A percentile compares a stretch with the other conserved stretches of the same genome.
Conservation (phyloP, 2,329 filamentous ascomycete species). For the Cladosporium sp. region DNA sequence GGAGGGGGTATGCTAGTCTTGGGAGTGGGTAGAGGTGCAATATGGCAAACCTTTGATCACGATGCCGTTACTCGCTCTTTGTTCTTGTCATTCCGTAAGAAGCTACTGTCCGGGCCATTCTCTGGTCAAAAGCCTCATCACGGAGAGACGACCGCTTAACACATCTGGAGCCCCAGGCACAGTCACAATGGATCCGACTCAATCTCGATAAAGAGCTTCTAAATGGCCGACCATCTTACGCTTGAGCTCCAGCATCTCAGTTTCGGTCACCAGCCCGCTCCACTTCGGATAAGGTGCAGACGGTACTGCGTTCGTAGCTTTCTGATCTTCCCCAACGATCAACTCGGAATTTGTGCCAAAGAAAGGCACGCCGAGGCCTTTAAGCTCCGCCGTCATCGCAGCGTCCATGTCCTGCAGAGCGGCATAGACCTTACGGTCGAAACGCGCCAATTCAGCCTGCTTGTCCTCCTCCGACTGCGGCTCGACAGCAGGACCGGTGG, state of each 20-base stretch:
- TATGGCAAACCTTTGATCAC: too few relatives aligned
- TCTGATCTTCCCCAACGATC: constrained; percentile 30
- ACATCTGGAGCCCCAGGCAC: too few relatives aligned
- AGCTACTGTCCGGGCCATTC: too few relatives aligned
- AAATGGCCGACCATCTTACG: constrained; percentile 33
- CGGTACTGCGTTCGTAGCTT: constrained; percentile 7
- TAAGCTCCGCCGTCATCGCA: constrained; percentile 51
- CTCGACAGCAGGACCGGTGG: neutral
- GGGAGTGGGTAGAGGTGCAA: neutral
- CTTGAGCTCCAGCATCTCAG: constrained; percentile 28
- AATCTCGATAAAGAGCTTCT: constrained; percentile 35
- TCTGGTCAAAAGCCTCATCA: too few relatives aligned
- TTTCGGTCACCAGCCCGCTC: constrained; percentile 27
- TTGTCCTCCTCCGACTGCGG: constrained; percentile 23
- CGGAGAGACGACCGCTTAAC: too few relatives aligned
- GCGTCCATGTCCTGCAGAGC: constrained; percentile 54
- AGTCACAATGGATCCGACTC: constrained; percentile 4
- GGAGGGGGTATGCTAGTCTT: constrained; percentile 1
- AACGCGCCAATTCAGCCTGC: constrained; percentile 49
- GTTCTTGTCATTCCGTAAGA: too few relatives aligned
- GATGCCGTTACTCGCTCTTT: too few relatives aligned
- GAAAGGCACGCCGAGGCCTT: constrained; percentile 54
- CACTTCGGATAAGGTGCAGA: constrained; percentile 18
- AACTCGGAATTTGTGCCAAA: constrained; percentile 47
- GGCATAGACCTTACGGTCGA: constrained; percentile 57